A percentile compares a stretch with the other conserved stretches of the same genome.
These are phyloP conservation scores for Lentinus polychrous DNA, from an alignment of 1,284 basidiomycete genomes.

Conservation along the genomic window DNA sequence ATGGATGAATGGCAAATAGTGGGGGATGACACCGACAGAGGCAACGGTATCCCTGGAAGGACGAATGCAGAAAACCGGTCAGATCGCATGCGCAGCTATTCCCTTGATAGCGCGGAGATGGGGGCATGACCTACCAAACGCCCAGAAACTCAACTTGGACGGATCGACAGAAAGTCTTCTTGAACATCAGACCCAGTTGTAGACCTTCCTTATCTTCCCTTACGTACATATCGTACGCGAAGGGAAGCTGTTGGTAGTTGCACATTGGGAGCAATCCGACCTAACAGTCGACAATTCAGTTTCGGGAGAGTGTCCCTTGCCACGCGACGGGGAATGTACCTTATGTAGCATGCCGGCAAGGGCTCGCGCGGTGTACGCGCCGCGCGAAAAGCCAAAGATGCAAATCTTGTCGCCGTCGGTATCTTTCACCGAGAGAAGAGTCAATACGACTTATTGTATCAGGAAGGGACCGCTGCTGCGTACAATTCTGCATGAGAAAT, in stretches of 20 bases:
- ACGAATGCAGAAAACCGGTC: neutral
- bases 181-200: slow-evolving; percentile 24
- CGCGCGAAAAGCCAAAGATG: slow-evolving; percentile 35
- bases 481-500: slow-evolving; percentile 30
- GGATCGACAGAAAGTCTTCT: slow-evolving; percentile 25
- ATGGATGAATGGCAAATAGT: slow-evolving; percentile 8
- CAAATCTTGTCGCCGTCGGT: slow-evolving; percentile 25
- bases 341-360: slow-evolving; percentile 38
- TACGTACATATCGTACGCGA: slow-evolving; percentile 29
- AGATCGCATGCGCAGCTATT: slow-evolving; percentile 1
- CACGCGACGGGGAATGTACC: slow-evolving; percentile 13
- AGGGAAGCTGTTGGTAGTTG: slow-evolving; percentile 14
- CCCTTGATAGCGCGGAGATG: slow-evolving; percentile 11
- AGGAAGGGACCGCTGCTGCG: neutral
- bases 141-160: slow-evolving; percentile 31
- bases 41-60: slow-evolving; percentile 12
- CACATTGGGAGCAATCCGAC: slow-evolving; percentile 23
- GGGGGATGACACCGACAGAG: slow-evolving; percentile 11
- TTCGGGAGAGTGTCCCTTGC: neutral
- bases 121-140: slow-evolving; percentile 17
- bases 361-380: slow-evolving; percentile 39
- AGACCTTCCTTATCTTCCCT: slow-evolving; percentile 20
- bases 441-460: neutral
- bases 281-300: slow-evolving; percentile 6
- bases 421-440: too few species aligned